Base-by-base conservation (phyloP, 2,329 filamentous ascomycete genomes). In the Colletotrichum sp. region DNA sequence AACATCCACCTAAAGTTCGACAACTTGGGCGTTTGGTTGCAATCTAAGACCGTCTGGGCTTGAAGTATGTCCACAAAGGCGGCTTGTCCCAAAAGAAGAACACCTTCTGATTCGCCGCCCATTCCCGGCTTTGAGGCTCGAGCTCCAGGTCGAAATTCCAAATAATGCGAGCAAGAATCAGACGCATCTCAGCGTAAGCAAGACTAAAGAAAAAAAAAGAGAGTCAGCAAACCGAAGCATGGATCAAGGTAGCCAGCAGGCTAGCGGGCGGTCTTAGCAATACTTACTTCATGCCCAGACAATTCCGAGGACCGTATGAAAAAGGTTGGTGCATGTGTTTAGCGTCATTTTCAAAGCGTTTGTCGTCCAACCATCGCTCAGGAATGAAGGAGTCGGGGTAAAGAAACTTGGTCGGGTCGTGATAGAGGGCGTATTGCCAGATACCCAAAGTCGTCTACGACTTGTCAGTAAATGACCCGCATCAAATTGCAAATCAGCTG, bases 141-240 rank as follows among this genome's bases (percentile, higher is more conserved):
- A 89, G 80, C 38, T 80, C 78, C 69, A 89, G 71, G 72, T 90
- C 88, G 77, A 89, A 90, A 67, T 87, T 87, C 80, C 84, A 90
- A 1, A 90, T 77, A 12, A 91, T 76, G 3, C 84, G 85, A 1
- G 87, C 85, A 6, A 90, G 78, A 58, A 90, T 86, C 5, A 89
- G 78, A 5, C 88, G 83, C 85, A 90, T 88, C 78, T 90, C 88
- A n/a, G 85, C 83, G 61, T 88, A 88, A 4, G 88, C 88, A 62
- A 90, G 81, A 73, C 86, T 89, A 6, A 15, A 15, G 5, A 8
- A 4, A 10, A 2, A 4, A 4, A 9, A 26, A 43, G 5, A 56
- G 18, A 8, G 18, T 66, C 16, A 65, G 60, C 21, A 15, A 26
- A 64, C 89, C 81, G 73, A 88, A 89, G 55, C 87, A 56, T 18